A percentile compares a stretch with the other conserved stretches of the same genome.
Conservation (phyloP, 2,329 filamentous ascomycete species). For the Cordyceps militaris region DNA sequence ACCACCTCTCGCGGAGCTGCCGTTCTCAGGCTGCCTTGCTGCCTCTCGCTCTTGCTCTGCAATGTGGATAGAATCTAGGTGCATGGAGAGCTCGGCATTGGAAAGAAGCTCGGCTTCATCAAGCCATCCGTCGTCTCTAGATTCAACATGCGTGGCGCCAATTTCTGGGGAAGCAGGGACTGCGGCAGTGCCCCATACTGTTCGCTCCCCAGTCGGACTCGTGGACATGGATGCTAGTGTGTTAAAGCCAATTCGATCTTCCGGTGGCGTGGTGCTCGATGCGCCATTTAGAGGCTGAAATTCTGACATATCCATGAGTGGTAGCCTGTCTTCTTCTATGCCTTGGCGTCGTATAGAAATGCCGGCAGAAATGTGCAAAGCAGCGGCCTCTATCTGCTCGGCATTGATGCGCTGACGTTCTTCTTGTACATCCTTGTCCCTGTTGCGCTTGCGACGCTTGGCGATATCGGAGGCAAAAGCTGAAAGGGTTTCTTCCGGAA, state of each 20-base stretch:
- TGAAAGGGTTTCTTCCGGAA: conserved; percentile 66
- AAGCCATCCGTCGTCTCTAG: conserved; percentile 72
- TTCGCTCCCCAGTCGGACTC: conserved; percentile 67
- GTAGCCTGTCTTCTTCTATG: conserved; percentile 30
- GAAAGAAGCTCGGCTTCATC: conserved; percentile 69
- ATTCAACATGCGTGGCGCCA: conserved; percentile 26
- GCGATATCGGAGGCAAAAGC: conserved; percentile 72
- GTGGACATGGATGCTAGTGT: conserved; percentile 72
- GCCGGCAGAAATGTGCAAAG: conserved; percentile 47
- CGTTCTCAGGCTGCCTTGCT: conserved; percentile 3
- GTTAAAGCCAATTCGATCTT: conserved; percentile 54
- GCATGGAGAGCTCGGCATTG: conserved; percentile 51
- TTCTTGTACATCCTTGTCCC: conserved; percentile 77
- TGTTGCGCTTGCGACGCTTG: conserved; percentile 65
- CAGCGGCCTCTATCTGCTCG: conserved; percentile 69
- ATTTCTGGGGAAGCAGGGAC: conserved; percentile 54
- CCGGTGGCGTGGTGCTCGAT: conserved; percentile 46
- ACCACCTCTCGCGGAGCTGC: conserved; percentile 27
- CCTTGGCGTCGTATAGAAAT: conserved; percentile 32
- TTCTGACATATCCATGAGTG: conserved; percentile 48
- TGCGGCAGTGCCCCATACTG: conserved; percentile 85
- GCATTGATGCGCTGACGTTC: conserved; percentile 79
- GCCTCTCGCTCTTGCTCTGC: conserved; percentile 24
- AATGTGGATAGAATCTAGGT: conserved; percentile 48
- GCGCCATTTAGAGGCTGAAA: conserved; percentile 55